Conservation (phyloP, 768 basidiomycete species). For the Psilocybe cyanescens region DNA sequence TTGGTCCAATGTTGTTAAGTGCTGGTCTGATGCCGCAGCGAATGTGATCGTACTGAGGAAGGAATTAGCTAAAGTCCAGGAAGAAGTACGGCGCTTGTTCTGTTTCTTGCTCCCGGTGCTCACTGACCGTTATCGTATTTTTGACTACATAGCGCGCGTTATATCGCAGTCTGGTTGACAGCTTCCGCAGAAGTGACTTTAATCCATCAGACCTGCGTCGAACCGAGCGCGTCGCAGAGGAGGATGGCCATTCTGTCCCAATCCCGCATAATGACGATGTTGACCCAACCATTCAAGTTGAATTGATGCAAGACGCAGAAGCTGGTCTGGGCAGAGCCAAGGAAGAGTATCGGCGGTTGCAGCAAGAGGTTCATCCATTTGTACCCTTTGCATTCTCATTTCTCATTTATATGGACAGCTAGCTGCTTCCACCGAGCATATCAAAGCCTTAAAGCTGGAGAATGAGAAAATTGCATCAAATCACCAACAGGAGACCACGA, state of each 20-base stretch:
- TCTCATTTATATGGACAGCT: slow-evolving; percentile 14
- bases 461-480: slow-evolving; percentile 18
- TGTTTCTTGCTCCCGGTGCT: not conserved
- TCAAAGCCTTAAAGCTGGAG: slow-evolving; percentile 19
- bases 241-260: slow-evolving; percentile 1
- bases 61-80: slow-evolving; percentile 32
- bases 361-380: slow-evolving; percentile 27
- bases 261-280: slow-evolving; percentile 8
- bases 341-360: slow-evolving; percentile 31
- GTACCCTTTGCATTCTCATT: not conserved
- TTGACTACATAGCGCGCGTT: slow-evolving; percentile 14
- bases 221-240: not conserved
- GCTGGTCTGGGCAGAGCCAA: slow-evolving; percentile 32
- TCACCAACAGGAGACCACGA: slow-evolving; percentile 17
- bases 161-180: slow-evolving; percentile 19
- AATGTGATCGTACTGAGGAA: slow-evolving; percentile 34
- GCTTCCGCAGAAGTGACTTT: slow-evolving; percentile 14
- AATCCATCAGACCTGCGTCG: slow-evolving; percentile 1
- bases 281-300: slow-evolving; percentile 19
- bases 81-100: slow-evolving; percentile 28
- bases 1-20: slow-evolving; percentile 36
- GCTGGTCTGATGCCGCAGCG: slow-evolving; percentile 41
- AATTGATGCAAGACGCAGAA: slow-evolving; percentile 30
- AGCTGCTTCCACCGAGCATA: slow-evolving; percentile 18
- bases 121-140: not conserved